Percentiles rank a stretch among this genome's conserved stretches.
Conservation (phyloP, 345 rosid species). For the Populus euphratica region DNA sequence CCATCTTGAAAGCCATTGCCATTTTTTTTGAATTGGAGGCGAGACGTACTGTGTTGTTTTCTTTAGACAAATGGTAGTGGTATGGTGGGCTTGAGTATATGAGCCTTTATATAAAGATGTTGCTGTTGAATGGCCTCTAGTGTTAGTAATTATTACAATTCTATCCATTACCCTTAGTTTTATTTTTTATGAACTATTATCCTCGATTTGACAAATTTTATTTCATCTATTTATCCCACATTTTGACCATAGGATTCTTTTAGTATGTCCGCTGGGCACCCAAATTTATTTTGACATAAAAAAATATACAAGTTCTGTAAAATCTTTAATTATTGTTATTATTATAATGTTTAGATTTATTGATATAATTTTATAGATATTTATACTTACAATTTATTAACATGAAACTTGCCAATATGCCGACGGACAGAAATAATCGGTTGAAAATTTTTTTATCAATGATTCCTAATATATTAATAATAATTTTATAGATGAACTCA, state of each 20-base stretch:
- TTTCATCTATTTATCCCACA: too few species aligned
- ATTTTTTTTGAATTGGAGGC: slow-evolving; percentile 36
- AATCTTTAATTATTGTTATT: too few species aligned
- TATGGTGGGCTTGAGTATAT: neutral
- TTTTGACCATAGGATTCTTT: too few species aligned
- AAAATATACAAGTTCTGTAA: too few species aligned
- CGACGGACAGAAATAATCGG: too few species aligned
- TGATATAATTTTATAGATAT: too few species aligned
- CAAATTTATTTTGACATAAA: too few species aligned
- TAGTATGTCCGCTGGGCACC: too few species aligned
- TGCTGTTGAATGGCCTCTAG: slow-evolving; percentile 30
- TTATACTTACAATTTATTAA: accelerated
- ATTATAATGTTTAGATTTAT: accelerated
- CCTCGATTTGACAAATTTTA: neutral
- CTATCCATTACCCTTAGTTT: neutral
- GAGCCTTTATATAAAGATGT: slow-evolving; percentile 40
- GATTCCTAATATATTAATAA: too few species aligned
- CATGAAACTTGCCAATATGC: too few species aligned
- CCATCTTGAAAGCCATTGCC: slow-evolving; percentile 99
- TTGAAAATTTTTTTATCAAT: too few species aligned
- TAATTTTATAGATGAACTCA: too few species aligned
- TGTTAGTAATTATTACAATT: slow-evolving; percentile 29
- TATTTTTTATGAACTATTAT: neutral
- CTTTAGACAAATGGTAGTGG: neutral
- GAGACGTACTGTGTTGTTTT: neutral